Conservation (phyloP, 2,329 filamentous ascomycete genomes). For the Aspergillus costaricaensis region DNA sequence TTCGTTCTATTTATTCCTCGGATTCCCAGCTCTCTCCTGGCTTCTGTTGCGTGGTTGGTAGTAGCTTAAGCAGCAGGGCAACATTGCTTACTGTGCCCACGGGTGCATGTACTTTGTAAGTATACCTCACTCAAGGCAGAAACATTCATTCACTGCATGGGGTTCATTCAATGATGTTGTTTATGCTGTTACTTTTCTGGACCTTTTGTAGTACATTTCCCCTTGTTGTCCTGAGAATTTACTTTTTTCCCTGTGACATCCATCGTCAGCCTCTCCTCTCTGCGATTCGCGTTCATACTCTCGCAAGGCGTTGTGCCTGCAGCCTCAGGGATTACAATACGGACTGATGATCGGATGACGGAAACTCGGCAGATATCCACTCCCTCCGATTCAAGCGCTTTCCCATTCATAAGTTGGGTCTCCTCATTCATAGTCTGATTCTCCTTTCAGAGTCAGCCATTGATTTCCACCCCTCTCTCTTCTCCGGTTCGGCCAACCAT, state of each 20-base stretch:
- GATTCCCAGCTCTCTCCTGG: too few relatives aligned
- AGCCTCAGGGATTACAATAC: neutral
- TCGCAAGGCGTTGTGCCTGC: neutral
- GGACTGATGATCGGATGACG: slow-evolving; percentile 5
- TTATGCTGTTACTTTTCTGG: neutral
- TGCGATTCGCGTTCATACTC: neutral
- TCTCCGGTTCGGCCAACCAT: slow-evolving; percentile 1
- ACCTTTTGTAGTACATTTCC: neutral
- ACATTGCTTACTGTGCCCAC: neutral
- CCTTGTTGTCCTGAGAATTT: neutral
- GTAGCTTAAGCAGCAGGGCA: too few relatives aligned
- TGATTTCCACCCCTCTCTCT: neutral
- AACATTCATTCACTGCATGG: neutral
- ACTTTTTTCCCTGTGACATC: neutral
- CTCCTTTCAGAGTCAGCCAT: neutral
- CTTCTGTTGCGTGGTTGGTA: too few relatives aligned
- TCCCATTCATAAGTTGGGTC: neutral
- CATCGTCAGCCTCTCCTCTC: neutral
- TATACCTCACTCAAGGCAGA: neutral
- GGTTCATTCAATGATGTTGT: neutral
- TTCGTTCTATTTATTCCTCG: neutral
- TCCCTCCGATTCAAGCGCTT: neutral
- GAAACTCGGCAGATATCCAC: neutral
- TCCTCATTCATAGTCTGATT: too few relatives aligned
- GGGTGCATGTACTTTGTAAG: neutral